Base-by-base conservation (phyloP, 2,329 filamentous ascomycete species). In the Epichloe scottii region DNA sequence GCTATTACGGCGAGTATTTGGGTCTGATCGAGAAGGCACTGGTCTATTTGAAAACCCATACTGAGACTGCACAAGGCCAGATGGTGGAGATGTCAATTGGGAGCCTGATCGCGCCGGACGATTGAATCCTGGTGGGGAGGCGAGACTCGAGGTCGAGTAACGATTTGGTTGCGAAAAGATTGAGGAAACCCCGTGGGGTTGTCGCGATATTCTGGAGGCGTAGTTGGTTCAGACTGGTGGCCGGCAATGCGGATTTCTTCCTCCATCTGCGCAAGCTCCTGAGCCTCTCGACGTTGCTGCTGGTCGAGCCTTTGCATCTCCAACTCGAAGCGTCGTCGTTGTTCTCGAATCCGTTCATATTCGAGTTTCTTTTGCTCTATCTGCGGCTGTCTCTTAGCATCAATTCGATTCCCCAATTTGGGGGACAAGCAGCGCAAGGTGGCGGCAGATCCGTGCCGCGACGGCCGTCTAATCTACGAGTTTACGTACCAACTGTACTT, bases 361-460 rank as follows among this genome's bases (percentile, higher is more conserved):
- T 95, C 89, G 63, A 87, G 75, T 63, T 89, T 89, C 71, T 95
- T 95, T 71, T 93, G 93, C 67, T 95, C 90, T 64, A 95, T 81
- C 90, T 96, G 68, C 53, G 37, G 23, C 10, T 2, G 3, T 8
- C 2, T n/a, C 11, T 54, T 17, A 52, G 50, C 26, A 43, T 34
- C 15, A 10, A 40, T n/a, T 48, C 41, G 21, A 40, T 6, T 34
- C n/a, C 30, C 8, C 33, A 23, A 14, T 21, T 21, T 15, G 7
- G 6, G 38, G 19, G 33, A 4, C 40, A 33, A 17, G 12, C 12
- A 48, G 3, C 37, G 33, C 26, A 34, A 49, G 33, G 21, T 26
- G 19, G 12, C 11, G 17, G 26, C 39, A n/a, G 14, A 21, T 35
- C 30, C 19, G 39, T 37, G 33, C 15, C 12, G 7, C 12, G 26